Conservation (phyloP, 805 yeast species). For the Saitoella complicata region DNA sequence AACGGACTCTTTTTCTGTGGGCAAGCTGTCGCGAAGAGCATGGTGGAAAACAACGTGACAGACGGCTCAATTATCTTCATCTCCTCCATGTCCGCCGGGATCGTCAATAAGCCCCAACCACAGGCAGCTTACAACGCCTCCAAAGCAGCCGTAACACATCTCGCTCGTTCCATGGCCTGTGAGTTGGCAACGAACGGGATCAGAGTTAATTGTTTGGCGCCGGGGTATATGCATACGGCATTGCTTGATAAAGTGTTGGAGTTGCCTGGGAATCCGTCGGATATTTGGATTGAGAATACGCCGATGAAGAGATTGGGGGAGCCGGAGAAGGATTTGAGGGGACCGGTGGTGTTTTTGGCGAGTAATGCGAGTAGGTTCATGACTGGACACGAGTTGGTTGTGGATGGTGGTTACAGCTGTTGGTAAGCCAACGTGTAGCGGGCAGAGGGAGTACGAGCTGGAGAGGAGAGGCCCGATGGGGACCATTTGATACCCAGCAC, state of each 20-base stretch:
- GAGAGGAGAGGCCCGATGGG: too few species aligned
- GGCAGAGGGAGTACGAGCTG: too few species aligned
- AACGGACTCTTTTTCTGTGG: constrained; percentile 60
- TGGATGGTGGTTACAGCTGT: constrained; percentile 46
- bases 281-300: constrained; percentile 23
- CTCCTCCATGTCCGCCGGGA: constrained; percentile 57
- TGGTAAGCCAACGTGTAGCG: too few species aligned
- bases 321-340: constrained; percentile 21
- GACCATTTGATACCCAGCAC: too few species aligned
- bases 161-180: constrained; percentile 50
- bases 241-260: constrained; percentile 28
- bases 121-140: constrained; percentile 57
- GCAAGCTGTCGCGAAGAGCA: constrained; percentile 48
- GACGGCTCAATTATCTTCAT: constrained; percentile 47
- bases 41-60: constrained; percentile 34
- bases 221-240: constrained; percentile 50
- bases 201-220: constrained; percentile 50
- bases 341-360: constrained; percentile 42
- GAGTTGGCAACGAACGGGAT: constrained; percentile 58
- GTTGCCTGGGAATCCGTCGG: constrained; percentile 4
- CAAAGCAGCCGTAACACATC: constrained; percentile 55
- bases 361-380: constrained; percentile 64
- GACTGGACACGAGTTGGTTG: constrained; percentile 59
- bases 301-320: constrained; percentile 66
- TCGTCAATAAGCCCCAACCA: constrained; percentile 60